Evolutionary conservation across 805 yeast species (phyloP).

Genomic region (Candida golubevii): DNA sequence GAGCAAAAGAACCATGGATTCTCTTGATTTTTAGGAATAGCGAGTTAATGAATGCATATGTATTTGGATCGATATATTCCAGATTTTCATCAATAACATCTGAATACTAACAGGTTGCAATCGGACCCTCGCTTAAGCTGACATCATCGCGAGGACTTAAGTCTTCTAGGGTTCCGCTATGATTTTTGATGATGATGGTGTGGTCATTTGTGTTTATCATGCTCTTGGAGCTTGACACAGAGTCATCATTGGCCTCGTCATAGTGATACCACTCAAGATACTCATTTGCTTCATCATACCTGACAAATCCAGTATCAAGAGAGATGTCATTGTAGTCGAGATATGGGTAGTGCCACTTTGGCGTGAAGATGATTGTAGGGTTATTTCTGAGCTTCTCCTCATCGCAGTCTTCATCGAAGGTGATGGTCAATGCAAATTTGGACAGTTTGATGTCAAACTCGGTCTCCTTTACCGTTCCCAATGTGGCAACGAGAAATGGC

Average conservation of each 20-base stretch:
- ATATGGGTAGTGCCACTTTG: slow-evolving; percentile 63
- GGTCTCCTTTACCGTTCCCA: slow-evolving; percentile 52
- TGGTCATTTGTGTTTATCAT: slow-evolving; percentile 17
- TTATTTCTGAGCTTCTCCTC: background rate
- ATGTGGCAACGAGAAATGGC: slow-evolving; percentile 65
- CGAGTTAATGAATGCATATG: background rate
- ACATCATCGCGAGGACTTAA: slow-evolving; percentile 6
- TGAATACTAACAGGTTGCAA: background rate
- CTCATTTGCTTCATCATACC: slow-evolving; percentile 48
- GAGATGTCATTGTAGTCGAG: slow-evolving; percentile 45
- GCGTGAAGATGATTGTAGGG: slow-evolving; percentile 65
- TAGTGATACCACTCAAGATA: slow-evolving; percentile 70
- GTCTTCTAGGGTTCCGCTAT: slow-evolving; percentile 34
- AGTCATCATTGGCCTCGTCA: slow-evolving; percentile 15
- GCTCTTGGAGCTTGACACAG: slow-evolving; percentile 6
- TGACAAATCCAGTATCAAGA: slow-evolving; percentile 54
- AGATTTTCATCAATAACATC: no score
- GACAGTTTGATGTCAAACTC: slow-evolving; percentile 54
- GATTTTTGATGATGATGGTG: slow-evolving; percentile 34
- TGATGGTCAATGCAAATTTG: slow-evolving; percentile 47
- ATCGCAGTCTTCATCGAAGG: slow-evolving; percentile 11
- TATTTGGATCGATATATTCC: no score
- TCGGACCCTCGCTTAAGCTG: slow-evolving; percentile 3
- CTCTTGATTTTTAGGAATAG: slow-evolving; percentile 26
- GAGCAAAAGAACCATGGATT: slow-evolving; percentile 24